Evolutionary conservation across 2,329 filamentous ascomycete species (phyloP).

Genomic region (Aspergillus carbonarius): DNA sequence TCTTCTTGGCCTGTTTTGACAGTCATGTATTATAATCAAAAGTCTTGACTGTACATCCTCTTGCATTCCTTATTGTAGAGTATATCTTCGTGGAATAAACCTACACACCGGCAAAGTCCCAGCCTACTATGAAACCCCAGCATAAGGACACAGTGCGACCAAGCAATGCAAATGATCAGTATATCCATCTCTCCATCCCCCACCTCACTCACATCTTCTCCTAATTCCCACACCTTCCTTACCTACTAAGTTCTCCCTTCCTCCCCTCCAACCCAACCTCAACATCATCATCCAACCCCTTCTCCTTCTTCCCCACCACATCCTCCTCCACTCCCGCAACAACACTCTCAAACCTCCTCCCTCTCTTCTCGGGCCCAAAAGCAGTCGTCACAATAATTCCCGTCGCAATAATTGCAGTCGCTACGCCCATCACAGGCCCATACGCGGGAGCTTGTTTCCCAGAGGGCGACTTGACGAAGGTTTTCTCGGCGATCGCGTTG

Average conservation of each 20-base stretch:
- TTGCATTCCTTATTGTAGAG: neutral
- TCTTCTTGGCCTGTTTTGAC: neutral
- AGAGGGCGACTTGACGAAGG: conserved; percentile 53
- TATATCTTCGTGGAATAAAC: too few relatives aligned
- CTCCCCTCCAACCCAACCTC: conserved; percentile 7
- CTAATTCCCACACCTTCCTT: conserved; percentile 13
- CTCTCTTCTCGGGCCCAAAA: conserved; percentile 72
- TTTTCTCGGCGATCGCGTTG: conserved; percentile 68
- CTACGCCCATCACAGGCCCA: conserved; percentile 72
- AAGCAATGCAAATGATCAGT: too few relatives aligned
- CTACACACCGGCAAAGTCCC: too few relatives aligned
- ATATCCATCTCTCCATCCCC: neutral
- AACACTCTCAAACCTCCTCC: conserved; percentile 65
- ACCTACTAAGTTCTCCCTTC: conserved; percentile 24
- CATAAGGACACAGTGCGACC: too few relatives aligned
- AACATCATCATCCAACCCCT: conserved; percentile 19
- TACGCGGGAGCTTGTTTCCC: conserved; percentile 67
- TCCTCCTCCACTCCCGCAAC: conserved; percentile 41
- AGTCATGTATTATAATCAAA: neutral
- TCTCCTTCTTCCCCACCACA: conserved; percentile 10
- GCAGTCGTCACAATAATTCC: conserved; percentile 68
- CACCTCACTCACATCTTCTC: neutral
- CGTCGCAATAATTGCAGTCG: conserved; percentile 71
- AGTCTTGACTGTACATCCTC: neutral
- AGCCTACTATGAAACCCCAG: too few relatives aligned